These are phyloP conservation scores for Ascochyta lentis DNA, from an alignment of 2,329 filamentous ascomycete genomes.

Conservation along the genomic window DNA sequence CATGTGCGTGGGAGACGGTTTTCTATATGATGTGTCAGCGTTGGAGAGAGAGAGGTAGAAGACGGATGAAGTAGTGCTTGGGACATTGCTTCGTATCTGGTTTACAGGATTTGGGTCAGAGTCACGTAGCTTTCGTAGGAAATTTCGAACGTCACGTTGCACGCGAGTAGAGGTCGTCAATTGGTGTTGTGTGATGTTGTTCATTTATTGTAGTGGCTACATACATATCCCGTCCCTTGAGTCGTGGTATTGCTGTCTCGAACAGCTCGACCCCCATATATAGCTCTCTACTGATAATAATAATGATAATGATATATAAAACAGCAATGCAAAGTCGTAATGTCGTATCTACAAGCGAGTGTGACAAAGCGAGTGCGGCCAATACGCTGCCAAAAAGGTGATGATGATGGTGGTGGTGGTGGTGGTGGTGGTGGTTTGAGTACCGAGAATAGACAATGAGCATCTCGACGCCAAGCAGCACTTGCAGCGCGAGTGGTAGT, in stretches of 20 bases:
- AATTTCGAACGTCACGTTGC: no score
- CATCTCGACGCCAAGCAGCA: constrained; percentile 13
- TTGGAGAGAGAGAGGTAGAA: no score
- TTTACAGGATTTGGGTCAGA: no score
- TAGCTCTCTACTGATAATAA: background rate
- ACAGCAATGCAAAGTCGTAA: constrained; percentile 10
- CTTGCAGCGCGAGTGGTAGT: constrained; percentile 8
- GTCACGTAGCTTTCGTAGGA: no score
- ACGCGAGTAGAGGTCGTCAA: no score
- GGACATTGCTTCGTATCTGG: no score
- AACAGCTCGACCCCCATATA: background rate
- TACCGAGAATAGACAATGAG: background rate
- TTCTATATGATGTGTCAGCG: no score
- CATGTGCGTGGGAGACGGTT: no score
- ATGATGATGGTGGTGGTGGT: background rate
- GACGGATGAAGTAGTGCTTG: no score
- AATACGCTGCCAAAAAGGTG: background rate
- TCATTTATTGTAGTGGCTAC: no score
- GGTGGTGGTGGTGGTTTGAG: background rate
- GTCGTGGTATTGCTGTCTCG: background rate
- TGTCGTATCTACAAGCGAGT: constrained; percentile 17
- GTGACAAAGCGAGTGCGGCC: constrained; percentile 12
- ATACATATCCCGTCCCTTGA: no score
- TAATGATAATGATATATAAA: background rate
- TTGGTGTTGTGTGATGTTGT: no score